Conservation (phyloP, 2,329 filamentous ascomycete genomes). For the Colletotrichum musicola region DNA sequence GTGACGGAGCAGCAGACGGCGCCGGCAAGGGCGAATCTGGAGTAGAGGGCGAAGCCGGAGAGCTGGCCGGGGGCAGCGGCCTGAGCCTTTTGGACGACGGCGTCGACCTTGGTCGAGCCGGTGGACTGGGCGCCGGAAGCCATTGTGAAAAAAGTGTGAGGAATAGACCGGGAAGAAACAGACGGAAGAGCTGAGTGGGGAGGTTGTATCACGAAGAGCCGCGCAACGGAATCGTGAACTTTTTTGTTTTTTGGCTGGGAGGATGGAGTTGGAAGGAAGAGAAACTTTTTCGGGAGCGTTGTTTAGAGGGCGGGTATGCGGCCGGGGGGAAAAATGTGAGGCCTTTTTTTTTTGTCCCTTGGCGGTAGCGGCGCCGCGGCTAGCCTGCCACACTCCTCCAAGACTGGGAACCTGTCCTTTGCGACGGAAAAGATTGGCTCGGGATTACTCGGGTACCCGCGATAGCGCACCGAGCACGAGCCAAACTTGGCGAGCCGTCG, state of each 20-base stretch:
- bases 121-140: slow-evolving; percentile 52
- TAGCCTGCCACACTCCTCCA: slow-evolving; percentile 13
- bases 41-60: slow-evolving; percentile 80
- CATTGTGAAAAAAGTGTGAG: slow-evolving; percentile 53
- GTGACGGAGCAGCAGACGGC: slow-evolving; percentile 98
- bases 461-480: slow-evolving; percentile 24
- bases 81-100: slow-evolving; percentile 57
- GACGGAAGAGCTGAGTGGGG: slow-evolving; percentile 51
- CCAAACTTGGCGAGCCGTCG: not conserved
- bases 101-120: slow-evolving; percentile 59
- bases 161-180: slow-evolving; percentile 42
- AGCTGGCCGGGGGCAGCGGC: slow-evolving; percentile 57
- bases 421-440: slow-evolving; percentile 37
- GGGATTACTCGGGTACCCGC: slow-evolving; percentile 40
- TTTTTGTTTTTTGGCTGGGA: not conserved
- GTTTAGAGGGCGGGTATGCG: slow-evolving; percentile 13
- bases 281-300: slow-evolving; percentile 24
- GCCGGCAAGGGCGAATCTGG: slow-evolving; percentile 95
- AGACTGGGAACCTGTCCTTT: slow-evolving; percentile 37
- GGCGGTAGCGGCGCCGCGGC: slow-evolving; percentile 28
- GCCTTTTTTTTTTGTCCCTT: slow-evolving; percentile 32
- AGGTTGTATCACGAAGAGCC: slow-evolving; percentile 41
- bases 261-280: slow-evolving; percentile 1
- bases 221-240: slow-evolving; percentile 39
- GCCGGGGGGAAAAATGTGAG: slow-evolving; percentile 37